These are phyloP conservation scores for Zoysia matrella DNA, from an alignment of 202 grass and related monocot genomes.

Conservation along the genomic window DNA sequence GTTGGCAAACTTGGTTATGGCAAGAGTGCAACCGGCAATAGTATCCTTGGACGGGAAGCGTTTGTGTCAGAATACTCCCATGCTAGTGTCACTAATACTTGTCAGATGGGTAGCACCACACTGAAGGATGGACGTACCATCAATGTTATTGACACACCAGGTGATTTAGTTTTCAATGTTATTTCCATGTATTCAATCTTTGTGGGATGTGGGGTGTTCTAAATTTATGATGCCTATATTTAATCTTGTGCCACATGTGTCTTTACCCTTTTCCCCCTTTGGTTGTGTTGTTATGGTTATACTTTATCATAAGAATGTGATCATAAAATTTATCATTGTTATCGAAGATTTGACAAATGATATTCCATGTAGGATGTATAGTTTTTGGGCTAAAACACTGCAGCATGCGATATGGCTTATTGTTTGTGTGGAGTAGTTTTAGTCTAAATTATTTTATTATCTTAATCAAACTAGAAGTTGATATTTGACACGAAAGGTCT, in stretches of 20 bases:
- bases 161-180: conserved; percentile 32
- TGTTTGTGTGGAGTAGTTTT: not conserved
- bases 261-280: not conserved
- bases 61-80: too few species aligned
- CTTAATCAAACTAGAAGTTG: not conserved
- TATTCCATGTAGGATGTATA: conserved; percentile 10
- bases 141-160: conserved; percentile 94
- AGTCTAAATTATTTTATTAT: not conserved
- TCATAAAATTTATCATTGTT: not conserved
- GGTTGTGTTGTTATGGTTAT: not conserved
- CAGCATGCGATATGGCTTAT: not conserved
- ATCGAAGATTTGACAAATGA: not conserved
- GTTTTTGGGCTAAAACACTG: not conserved
- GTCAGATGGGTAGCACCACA: conserved; percentile 61
- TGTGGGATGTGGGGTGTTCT: conserved; percentile 13
- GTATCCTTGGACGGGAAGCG: too few species aligned
- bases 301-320: not conserved
- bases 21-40: too few species aligned
- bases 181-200: not conserved
- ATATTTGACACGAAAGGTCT: not conserved
- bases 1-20: too few species aligned
- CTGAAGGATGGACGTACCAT: conserved; percentile 74
- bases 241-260: conserved; percentile 3
- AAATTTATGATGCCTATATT: not conserved
- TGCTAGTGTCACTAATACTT: too few species aligned